These are phyloP conservation scores for Tolypocladium sp. DNA, from an alignment of 2,329 filamentous ascomycete species.

Conservation along the genomic window DNA sequence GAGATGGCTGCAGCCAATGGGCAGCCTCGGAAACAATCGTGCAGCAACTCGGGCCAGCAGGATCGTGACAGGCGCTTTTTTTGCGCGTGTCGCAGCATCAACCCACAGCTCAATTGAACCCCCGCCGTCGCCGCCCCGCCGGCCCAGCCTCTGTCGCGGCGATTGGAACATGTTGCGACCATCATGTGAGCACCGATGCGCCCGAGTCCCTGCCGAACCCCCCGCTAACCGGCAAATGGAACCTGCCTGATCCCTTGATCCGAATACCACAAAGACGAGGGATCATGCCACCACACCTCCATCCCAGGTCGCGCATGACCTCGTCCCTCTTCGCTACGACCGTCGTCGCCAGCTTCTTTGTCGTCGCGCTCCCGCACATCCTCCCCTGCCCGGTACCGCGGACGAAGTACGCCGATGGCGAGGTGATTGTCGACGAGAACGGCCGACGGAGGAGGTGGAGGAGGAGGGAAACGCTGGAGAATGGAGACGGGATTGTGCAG, in stretches of 20 bases:
- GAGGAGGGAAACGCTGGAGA: conserved; percentile 26
- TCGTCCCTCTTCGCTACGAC: conserved; percentile 94
- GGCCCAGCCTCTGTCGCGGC: background rate
- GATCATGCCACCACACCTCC: conserved; percentile 76
- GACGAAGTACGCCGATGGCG: conserved; percentile 64
- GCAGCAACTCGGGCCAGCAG: background rate
- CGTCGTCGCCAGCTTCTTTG: conserved; percentile 78
- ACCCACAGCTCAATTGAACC: background rate
- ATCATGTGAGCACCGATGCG: conserved; percentile 8
- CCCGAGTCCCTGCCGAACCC: background rate
- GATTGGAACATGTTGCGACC: conserved; percentile 9
- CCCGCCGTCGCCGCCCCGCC: background rate
- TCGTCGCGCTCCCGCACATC: conserved; percentile 82
- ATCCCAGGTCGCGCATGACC: conserved; percentile 88
- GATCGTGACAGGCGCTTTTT: conserved; percentile 4
- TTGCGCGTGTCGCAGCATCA: background rate
- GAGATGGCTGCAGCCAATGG: conserved; percentile 7
- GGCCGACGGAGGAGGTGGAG: conserved; percentile 35
- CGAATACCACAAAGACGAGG: conserved; percentile 1
- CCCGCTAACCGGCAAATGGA: background rate
- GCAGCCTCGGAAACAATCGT: conserved; percentile 6
- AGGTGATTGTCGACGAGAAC: conserved; percentile 35
- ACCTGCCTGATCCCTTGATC: conserved; percentile 1
- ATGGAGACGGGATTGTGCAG: conserved; percentile 38
- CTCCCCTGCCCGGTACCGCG: conserved; percentile 84